Conservation (phyloP, 2,329 filamentous ascomycete genomes). For the Laburnicola sp. region DNA sequence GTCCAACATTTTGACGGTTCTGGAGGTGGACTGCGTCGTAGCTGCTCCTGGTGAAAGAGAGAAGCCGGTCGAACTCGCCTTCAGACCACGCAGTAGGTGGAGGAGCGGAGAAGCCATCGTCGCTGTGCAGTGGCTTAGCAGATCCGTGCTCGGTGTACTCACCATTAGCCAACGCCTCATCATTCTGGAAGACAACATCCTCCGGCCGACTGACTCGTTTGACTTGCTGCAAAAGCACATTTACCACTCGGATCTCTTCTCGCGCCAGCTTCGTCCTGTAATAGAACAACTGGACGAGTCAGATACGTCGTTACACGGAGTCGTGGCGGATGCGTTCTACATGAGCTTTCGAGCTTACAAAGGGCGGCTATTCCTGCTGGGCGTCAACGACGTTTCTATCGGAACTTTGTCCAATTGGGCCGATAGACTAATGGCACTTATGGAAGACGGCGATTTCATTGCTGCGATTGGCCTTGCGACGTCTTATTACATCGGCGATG, state of each 20-base stretch:
- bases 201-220: conserved; percentile 92
- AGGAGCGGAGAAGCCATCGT: conserved; percentile 94
- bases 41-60: conserved; percentile 68
- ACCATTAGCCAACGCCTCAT: conserved; percentile 94
- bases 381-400: conserved; percentile 91
- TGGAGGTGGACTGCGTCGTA: conserved; percentile 75
- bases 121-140: conserved; percentile 93
- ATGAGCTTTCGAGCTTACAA: conserved; percentile 98
- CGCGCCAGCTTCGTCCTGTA: conserved; percentile 77
- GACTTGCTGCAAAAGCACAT: conserved; percentile 91
- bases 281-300: conserved; percentile 89
- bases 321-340: conserved; percentile 94
- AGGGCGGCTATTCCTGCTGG: conserved; percentile 85
- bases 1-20: conserved; percentile 91
- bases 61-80: conserved; percentile 76
- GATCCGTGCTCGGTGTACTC: conserved; percentile 86
- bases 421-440: conserved; percentile 85
- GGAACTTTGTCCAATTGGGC: conserved; percentile 97
- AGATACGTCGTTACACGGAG: conserved; percentile 87
- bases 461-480: conserved; percentile 88
- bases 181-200: conserved; percentile 80
- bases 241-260: conserved; percentile 89
- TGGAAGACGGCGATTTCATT: conserved; percentile 97
- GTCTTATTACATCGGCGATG: conserved; percentile 85
- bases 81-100: conserved; percentile 84